Evolutionary conservation across 306 rosid genomes (phyloP).

Genomic region (Malus sylvestris): DNA sequence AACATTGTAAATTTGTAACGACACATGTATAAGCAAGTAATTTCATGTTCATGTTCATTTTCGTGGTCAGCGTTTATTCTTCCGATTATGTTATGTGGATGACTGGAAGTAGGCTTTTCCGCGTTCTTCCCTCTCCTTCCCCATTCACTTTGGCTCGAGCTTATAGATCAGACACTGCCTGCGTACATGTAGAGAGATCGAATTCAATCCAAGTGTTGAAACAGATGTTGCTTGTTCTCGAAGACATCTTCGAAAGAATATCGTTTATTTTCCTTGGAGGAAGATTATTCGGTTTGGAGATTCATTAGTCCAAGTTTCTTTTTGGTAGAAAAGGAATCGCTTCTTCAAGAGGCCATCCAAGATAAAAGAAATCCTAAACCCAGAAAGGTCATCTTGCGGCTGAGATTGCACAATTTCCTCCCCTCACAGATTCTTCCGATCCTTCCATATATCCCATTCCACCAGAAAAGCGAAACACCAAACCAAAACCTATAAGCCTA

Average conservation of each 20-base stretch:
- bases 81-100: neutral
- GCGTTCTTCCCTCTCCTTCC: neutral
- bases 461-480: neutral
- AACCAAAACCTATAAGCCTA: neutral
- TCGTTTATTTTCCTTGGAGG: neutral
- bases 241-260: neutral
- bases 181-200: neutral
- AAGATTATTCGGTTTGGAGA: neutral
- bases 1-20: neutral
- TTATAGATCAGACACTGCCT: neutral
- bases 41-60: neutral
- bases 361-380: slow-evolving; percentile 69
- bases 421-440: slow-evolving; percentile 20
- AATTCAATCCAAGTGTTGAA: neutral
- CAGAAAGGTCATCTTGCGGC: slow-evolving; percentile 35
- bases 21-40: neutral
- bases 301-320: neutral
- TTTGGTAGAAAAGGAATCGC: slow-evolving; percentile 49
- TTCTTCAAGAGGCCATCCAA: slow-evolving; percentile 56
- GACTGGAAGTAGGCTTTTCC: no score
- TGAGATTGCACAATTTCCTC: slow-evolving; percentile 22
- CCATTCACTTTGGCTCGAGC: neutral
- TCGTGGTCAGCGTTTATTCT: neutral
- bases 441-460: slow-evolving; percentile 1
- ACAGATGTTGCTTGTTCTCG: neutral